Conservation (phyloP, 73 alveolate genomes). For the Paramecium sexaurelia region DNA sequence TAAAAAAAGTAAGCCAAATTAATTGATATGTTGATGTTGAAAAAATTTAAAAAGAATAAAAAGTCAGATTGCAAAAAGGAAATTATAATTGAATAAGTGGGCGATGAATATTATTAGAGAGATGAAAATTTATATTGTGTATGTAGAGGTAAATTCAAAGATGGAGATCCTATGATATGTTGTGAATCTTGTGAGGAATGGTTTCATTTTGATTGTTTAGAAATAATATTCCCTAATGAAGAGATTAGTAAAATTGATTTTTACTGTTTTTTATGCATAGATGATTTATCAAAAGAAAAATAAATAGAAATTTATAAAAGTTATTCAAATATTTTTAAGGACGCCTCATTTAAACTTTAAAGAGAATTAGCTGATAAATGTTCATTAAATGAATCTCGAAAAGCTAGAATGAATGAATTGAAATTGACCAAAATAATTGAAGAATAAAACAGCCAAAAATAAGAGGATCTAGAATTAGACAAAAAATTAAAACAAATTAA, state of each 20-base stretch:
- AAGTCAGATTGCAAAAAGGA: constrained; percentile 21
- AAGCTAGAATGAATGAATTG: not conserved
- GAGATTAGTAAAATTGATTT: not conserved
- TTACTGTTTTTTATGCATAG: constrained; percentile 31
- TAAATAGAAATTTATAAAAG: not conserved
- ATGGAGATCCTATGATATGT: constrained; percentile 6
- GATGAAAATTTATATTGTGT: constrained; percentile 53
- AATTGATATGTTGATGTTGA: constrained; percentile 4
- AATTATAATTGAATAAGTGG: not conserved
- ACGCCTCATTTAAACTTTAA: not conserved
- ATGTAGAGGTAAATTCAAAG: constrained; percentile 42
- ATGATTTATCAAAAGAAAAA: not conserved
- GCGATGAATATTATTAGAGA: not conserved
- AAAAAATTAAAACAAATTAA: not conserved
- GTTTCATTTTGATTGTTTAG: constrained; percentile 59
- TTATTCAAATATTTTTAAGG: not conserved
- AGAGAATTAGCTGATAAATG: constrained; percentile 27
- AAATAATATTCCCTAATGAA: not conserved
- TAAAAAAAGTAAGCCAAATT: constrained; percentile 33
- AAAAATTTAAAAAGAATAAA: not conserved
- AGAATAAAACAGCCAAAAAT: not conserved
- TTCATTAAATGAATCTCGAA: not conserved
- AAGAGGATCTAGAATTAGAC: not conserved
- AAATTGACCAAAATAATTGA: not conserved
- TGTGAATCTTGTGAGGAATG: constrained; percentile 52